Percentiles rank a stretch among this genome's conserved stretches.
Evolutionary conservation across 2,329 filamentous ascomycete species (phyloP).

Genomic region (Colletotrichum sp.): DNA sequence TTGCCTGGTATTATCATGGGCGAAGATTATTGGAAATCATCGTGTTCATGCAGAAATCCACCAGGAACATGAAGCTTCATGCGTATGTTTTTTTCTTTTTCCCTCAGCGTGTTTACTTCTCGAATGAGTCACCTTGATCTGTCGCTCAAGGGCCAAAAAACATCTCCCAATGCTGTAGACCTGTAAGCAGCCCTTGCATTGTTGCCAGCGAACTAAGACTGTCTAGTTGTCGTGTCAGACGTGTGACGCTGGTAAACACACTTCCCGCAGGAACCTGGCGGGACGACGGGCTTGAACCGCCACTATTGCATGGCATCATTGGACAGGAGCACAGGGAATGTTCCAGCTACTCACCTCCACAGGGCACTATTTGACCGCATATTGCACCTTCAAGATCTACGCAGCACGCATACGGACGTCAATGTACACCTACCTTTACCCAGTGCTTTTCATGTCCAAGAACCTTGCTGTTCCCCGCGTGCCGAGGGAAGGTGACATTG

Average conservation of each 20-base stretch:
- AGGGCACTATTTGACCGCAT: background rate
- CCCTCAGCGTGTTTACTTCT: background rate
- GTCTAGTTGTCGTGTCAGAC: background rate
- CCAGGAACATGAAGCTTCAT: background rate
- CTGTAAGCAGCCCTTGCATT: background rate
- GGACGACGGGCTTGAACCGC: background rate
- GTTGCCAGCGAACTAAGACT: background rate
- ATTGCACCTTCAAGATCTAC: background rate
- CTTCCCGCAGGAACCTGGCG: background rate
- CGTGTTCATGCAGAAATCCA: background rate
- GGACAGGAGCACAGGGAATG: background rate
- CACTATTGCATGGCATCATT: background rate
- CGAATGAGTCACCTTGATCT: background rate
- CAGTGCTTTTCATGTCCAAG: background rate
- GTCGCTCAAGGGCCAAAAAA: background rate
- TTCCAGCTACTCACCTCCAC: background rate
- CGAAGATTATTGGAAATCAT: background rate
- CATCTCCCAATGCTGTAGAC: background rate
- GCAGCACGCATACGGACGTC: background rate
- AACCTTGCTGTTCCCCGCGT: background rate
- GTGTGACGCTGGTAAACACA: background rate
- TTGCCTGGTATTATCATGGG: background rate
- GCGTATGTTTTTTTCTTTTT: background rate
- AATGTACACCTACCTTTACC: background rate
- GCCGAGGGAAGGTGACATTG: background rate